Conservation (phyloP, 176 grass and related monocot species). For the Hyparrhenia diplandra region DNA sequence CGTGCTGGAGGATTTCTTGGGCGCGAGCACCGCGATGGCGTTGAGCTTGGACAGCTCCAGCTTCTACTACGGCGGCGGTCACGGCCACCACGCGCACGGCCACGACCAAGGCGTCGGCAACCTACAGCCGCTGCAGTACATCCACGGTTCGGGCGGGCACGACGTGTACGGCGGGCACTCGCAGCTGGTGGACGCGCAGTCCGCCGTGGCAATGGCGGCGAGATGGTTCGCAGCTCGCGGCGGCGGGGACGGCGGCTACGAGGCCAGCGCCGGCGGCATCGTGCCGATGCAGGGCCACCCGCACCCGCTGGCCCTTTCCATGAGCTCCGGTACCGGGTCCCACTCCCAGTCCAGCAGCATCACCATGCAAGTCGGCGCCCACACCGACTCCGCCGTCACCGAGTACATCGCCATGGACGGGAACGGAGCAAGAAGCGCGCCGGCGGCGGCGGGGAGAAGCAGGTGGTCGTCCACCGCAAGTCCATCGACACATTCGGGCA, state of each 20-base stretch:
- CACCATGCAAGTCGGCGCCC: slow-evolving; percentile 32
- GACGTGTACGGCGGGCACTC: slow-evolving; percentile 54
- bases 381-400: slow-evolving; percentile 12
- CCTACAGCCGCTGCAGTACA: slow-evolving; percentile 56
- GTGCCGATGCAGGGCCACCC: slow-evolving; percentile 27
- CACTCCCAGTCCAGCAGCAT: slow-evolving; percentile 82
- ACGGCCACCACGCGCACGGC: background rate
- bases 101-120: slow-evolving; percentile 16
- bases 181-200: slow-evolving; percentile 22
- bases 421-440: slow-evolving; percentile 72
- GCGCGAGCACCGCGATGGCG: slow-evolving; percentile 70
- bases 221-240: slow-evolving; percentile 5
- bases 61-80: slow-evolving; percentile 60
- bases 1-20: slow-evolving; percentile 96
- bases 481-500: slow-evolving; percentile 98
- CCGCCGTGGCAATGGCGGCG: slow-evolving; percentile 27
- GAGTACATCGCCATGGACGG: slow-evolving; percentile 51
- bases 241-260: background rate
- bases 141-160: slow-evolving; percentile 28
- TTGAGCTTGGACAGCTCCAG: slow-evolving; percentile 61
- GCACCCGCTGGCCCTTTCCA: slow-evolving; percentile 77
- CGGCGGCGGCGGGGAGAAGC: slow-evolving; percentile 51
- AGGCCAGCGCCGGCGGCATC: slow-evolving; percentile 18
- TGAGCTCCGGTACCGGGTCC: slow-evolving; percentile 72
- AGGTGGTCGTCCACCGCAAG: slow-evolving; percentile 81